Base-by-base conservation (phyloP, 768 basidiomycete species). In the Amanita pallidorosea region DNA sequence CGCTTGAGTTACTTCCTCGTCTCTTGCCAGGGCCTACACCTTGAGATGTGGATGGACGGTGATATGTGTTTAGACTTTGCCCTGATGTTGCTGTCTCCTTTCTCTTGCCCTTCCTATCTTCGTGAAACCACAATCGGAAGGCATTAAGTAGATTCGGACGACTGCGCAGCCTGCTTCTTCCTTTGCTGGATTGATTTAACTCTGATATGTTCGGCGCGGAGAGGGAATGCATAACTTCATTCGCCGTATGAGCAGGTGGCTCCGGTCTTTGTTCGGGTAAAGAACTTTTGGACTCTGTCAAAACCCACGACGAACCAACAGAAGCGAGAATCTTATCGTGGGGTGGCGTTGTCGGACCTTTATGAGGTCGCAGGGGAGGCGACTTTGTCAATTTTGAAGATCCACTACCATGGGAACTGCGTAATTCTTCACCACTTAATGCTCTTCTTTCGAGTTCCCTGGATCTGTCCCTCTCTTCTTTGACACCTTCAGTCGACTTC, bases 71-170 rank as follows among this genome's bases (percentile, higher is more conserved):
- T 23, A 66, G 60, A 25, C 66, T 58, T 27, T 64, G 58, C 1
- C 54, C 53, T 43, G 64, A 45, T 11, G 63, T 52, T 3, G 65
- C 56, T 17, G 56, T 45, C 38, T 79, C 81, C 64, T 87, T 88
- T 47, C 87, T 76, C 68, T 94, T 95, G 4, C 90, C 83, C 61
- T 89, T 92, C 56, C 77, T 75, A 55, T 93, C 93, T 54, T 96
- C 92, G 53, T 91, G 80, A 67, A 97, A 95, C 89, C 94, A 92
- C 54, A 84, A 74, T 41, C 89, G 78, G 67, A 98, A 91, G 5
- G 90, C 79, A 2, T 85, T 82, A 45, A 97, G 69, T 25, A 98
- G 63, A 61, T 86, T 91, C 7, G 88, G 87, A 33, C 86, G 75
- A 61, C 86, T 83, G 20, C 83, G 74, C n/a, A 27, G 38, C 15